Conservation (phyloP, 2,329 filamentous ascomycete species). For the Monilinia fructicola region DNA sequence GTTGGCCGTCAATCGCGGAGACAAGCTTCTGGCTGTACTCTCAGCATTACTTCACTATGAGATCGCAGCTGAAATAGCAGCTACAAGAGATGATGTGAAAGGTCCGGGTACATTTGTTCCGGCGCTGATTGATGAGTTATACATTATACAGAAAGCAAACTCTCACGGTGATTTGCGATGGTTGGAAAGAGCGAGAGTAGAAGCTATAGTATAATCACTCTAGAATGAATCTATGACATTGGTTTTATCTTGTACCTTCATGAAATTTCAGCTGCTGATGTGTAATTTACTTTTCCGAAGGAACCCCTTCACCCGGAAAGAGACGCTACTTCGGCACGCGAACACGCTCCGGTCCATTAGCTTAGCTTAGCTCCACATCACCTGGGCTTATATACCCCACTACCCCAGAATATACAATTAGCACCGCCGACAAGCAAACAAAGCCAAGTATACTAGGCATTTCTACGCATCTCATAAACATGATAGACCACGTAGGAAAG, state of each 20-base stretch:
- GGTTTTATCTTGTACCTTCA: neutral
- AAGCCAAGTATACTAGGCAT: neutral
- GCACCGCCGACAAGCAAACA: neutral
- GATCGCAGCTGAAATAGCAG: slow-evolving; percentile 60
- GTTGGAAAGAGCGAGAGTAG: slow-evolving; percentile 53
- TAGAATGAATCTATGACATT: neutral
- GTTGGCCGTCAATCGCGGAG: slow-evolving; percentile 59
- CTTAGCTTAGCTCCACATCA: slow-evolving; percentile 10
- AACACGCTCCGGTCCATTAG: neutral
- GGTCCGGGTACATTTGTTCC: slow-evolving; percentile 88
- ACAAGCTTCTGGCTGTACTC: slow-evolving; percentile 70
- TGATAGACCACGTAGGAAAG: slow-evolving; percentile 16
- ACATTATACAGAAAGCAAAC: slow-evolving; percentile 51
- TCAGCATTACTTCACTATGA: slow-evolving; percentile 77
- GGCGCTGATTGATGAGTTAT: slow-evolving; percentile 74
- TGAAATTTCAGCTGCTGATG: neutral
- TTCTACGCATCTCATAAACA: neutral
- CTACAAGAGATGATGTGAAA: slow-evolving; percentile 65
- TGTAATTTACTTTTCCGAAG: neutral
- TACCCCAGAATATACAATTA: slow-evolving; percentile 18
- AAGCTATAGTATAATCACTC: slow-evolving; percentile 37
- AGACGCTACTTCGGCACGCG: neutral
- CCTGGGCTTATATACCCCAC: slow-evolving; percentile 18
- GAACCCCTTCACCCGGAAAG: slow-evolving; percentile 6
- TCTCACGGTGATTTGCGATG: slow-evolving; percentile 50